Conservation (phyloP, 495 filamentous ascomycete genomes). For the Tuber borchii region DNA sequence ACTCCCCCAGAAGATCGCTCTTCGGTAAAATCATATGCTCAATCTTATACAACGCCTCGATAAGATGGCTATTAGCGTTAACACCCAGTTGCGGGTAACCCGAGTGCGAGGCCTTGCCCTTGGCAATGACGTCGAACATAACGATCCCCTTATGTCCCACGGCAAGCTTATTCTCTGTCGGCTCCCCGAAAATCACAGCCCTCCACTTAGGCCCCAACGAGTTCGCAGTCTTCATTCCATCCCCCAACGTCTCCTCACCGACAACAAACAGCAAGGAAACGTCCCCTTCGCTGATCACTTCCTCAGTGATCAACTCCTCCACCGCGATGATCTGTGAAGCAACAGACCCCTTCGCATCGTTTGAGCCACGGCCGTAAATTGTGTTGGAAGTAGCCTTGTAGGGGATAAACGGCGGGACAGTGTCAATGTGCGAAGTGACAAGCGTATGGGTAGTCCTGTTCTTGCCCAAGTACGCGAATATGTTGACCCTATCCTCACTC, state of each 20-base stretch:
- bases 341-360: constrained; percentile 85
- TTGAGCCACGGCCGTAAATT: constrained; percentile 70
- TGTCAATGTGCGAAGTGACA: constrained; percentile 53
- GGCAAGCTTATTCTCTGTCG: constrained; percentile 78
- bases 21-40: constrained; percentile 62
- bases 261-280: constrained; percentile 82
- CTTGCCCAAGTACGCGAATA: constrained; percentile 66
- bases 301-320: constrained; percentile 52
- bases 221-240: constrained; percentile 69
- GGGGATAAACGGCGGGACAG: constrained; percentile 61
- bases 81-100: constrained; percentile 83
- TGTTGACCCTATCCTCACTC: constrained; percentile 55
- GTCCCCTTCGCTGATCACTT: constrained; percentile 46
- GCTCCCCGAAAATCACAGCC: constrained; percentile 83
- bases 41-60: constrained; percentile 59
- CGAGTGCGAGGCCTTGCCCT: constrained; percentile 75
- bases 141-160: constrained; percentile 83
- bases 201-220: constrained; percentile 49
- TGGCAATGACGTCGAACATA: constrained; percentile 55
- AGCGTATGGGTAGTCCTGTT: constrained; percentile 58
- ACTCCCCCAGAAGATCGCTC: constrained; percentile 70
- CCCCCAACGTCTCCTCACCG: constrained; percentile 73
- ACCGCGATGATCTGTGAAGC: constrained; percentile 69
- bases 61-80: constrained; percentile 67
- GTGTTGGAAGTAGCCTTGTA: constrained; percentile 50